A percentile compares a stretch with the other conserved stretches of the same genome.
phyloP scores from a whole-genome alignment of 768 basidiomycete genomes.

The Xerocomus brunneocitrinus region DNA sequence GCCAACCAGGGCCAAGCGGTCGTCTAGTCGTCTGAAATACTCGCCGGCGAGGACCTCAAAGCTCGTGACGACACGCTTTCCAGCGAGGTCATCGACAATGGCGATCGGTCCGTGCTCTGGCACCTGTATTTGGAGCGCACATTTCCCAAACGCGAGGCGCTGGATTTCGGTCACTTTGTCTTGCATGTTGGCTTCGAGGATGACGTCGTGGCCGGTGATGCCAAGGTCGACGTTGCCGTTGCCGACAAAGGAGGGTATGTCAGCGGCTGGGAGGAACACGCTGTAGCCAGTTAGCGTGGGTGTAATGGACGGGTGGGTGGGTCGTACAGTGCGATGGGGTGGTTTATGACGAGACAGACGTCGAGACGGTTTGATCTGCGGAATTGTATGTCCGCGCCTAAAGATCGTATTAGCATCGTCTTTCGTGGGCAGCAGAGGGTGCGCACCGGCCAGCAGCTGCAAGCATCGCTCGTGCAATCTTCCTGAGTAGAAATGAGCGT shows the following conservation, averaged over 20 bases:
- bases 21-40: conserved; percentile 71
- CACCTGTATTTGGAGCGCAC: conserved; percentile 84
- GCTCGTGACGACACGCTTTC: conserved; percentile 91
- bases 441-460: conserved; percentile 73
- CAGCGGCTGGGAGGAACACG: conserved; percentile 92
- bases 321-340: conserved; percentile 82
- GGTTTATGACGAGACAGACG: conserved; percentile 90
- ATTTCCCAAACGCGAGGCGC: conserved; percentile 89
- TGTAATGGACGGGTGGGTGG: neutral
- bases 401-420: neutral
- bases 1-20: conserved; percentile 44
- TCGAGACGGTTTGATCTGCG: conserved; percentile 83
- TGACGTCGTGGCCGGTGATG: conserved; percentile 97
- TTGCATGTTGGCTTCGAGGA: conserved; percentile 85
- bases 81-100: conserved; percentile 73
- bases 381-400: conserved; percentile 95
- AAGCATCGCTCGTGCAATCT: conserved; percentile 89
- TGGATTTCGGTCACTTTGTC: conserved; percentile 72
- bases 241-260: conserved; percentile 98
- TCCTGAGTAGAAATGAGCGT: conserved; percentile 40
- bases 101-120: conserved; percentile 71
- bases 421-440: neutral
- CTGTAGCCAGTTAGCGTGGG: conserved; percentile 35
- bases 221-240: conserved; percentile 96
- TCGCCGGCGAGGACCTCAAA: conserved; percentile 84